Evolutionary conservation across 2,329 filamentous ascomycete species (phyloP).

Genomic region (Blastomyces emzantsi): DNA sequence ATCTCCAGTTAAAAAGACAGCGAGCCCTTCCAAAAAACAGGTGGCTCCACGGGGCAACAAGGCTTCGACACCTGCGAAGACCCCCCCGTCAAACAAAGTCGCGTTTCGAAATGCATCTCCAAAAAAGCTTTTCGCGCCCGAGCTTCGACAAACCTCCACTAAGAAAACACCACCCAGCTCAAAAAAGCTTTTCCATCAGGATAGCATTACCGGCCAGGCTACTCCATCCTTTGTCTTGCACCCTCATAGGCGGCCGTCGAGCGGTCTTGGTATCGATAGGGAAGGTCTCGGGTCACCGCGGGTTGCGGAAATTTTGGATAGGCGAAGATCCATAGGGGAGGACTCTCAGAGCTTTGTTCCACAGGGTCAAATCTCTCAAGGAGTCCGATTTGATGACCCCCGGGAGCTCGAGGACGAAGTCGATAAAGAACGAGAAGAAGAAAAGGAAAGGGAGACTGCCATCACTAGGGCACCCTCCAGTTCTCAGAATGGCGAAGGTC

Average conservation of each 20-base stretch:
- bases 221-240: conserved; percentile 58
- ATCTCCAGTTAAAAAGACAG: conserved; percentile 25
- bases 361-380: conserved; percentile 31
- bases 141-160: conserved; percentile 33
- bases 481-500: conserved; percentile 44
- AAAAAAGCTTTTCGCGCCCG: conserved; percentile 39
- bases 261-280: conserved; percentile 61
- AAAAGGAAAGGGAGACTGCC: conserved; percentile 48
- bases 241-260: conserved; percentile 51
- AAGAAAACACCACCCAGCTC: conserved; percentile 27
- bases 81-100: conserved; percentile 41
- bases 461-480: conserved; percentile 45
- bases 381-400: conserved; percentile 59
- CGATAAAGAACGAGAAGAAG: conserved; percentile 54
- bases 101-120: conserved; percentile 41
- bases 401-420: conserved; percentile 53
- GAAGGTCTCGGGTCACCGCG: conserved; percentile 66
- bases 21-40: conserved; percentile 31
- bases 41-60: conserved; percentile 38
- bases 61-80: conserved; percentile 43
- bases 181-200: conserved; percentile 46
- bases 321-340: conserved; percentile 62
- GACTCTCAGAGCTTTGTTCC: conserved; percentile 55
- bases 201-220: conserved; percentile 45
- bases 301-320: conserved; percentile 61